Conservation (phyloP, 768 basidiomycete species). For the Nevesoporus exiguus region DNA sequence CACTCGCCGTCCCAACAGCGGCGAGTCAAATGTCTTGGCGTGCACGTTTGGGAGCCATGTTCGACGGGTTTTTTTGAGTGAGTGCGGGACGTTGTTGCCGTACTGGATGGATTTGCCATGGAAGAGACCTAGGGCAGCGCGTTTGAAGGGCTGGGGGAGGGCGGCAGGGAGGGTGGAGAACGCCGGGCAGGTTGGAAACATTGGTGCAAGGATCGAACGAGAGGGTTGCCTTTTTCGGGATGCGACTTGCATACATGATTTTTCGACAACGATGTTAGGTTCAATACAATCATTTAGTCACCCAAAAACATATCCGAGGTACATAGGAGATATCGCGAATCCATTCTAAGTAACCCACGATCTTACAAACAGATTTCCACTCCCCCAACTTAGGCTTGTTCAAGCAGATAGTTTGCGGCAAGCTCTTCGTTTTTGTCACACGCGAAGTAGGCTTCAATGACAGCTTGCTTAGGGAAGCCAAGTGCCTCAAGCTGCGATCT, state of each 20-base stretch:
- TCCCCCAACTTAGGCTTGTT: not conserved
- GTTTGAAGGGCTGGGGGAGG: conserved; percentile 73
- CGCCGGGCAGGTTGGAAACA: conserved; percentile 22
- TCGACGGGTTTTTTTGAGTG: conserved; percentile 81
- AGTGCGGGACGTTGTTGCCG: conserved; percentile 89
- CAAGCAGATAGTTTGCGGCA: conserved; percentile 1
- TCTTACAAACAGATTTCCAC: not conserved
- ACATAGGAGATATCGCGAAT: not conserved
- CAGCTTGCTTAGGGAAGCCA: conserved; percentile 3
- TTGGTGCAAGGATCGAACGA: not conserved
- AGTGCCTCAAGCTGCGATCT: not conserved
- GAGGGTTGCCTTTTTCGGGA: not conserved
- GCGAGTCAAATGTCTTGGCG: conserved; percentile 67
- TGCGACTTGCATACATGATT: no score
- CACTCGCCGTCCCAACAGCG: conserved; percentile 54
- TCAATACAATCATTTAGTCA: not conserved
- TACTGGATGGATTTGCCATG: conserved; percentile 77
- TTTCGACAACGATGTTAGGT: not conserved
- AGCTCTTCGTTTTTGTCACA: conserved; percentile 10
- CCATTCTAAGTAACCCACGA: no score
- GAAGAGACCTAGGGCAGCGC: conserved; percentile 75
- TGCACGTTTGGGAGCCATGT: conserved; percentile 90
- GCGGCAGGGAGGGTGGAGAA: conserved; percentile 23
- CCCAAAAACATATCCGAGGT: not conserved
- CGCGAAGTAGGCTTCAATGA: conserved; percentile 5